phyloP scores from a whole-genome alignment of 495 filamentous ascomycete genomes.

The Tuber aestivum region DNA sequence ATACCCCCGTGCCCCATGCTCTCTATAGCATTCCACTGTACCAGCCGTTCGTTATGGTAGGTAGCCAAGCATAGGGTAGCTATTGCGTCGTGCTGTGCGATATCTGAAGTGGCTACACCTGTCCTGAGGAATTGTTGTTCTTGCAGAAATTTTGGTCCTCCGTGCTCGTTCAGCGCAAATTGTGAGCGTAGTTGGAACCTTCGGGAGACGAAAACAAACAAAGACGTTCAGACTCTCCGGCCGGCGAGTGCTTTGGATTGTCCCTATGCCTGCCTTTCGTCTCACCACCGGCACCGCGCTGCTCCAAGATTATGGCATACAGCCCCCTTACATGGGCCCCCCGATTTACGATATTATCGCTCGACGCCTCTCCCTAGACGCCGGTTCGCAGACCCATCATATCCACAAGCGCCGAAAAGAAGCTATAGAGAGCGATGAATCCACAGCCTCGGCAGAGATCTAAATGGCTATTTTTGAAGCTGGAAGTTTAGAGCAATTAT shows the following conservation, averaged over 20 bases:
- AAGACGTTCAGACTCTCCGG: conserved; percentile 7
- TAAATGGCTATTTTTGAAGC: neutral
- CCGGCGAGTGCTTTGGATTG: neutral
- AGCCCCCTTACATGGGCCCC: neutral
- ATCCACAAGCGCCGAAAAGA: neutral
- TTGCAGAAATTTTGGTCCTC: neutral
- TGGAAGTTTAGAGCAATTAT: neutral
- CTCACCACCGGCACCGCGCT: neutral
- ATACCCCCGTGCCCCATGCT: neutral
- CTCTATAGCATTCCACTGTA: neutral
- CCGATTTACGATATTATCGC: conserved; percentile 10
- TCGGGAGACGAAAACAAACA: neutral
- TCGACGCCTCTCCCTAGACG: neutral
- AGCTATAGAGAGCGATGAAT: neutral
- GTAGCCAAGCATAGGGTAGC: neutral
- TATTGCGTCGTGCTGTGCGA: neutral
- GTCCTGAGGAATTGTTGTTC: neutral
- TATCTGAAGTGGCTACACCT: neutral
- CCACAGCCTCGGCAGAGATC: conserved; percentile 9
- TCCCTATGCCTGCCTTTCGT: neutral
- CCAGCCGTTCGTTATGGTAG: neutral
- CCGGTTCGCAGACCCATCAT: neutral
- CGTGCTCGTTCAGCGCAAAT: neutral
- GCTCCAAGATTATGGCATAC: neutral
- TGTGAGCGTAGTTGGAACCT: neutral